phyloP scores from a whole-genome alignment of 1,139 yeast species.

The Candida buenavistaensis region DNA sequence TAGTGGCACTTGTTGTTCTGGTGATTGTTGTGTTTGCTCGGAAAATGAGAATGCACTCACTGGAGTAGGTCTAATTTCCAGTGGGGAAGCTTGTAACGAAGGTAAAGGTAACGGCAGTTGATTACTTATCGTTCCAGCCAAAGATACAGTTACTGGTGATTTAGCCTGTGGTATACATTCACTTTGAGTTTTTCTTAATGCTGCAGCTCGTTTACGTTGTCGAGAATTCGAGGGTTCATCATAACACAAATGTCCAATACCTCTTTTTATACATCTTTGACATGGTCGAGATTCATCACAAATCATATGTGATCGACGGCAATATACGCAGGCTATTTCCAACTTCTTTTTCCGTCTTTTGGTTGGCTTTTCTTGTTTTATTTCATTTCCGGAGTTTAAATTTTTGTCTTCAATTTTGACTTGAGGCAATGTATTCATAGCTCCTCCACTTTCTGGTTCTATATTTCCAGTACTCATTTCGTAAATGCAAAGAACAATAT shows the following conservation, averaged over 20 bases:
- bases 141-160: slow-evolving; percentile 8
- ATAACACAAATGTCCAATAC: slow-evolving; percentile 85
- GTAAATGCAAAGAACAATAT: too few relatives aligned
- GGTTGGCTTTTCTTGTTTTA: slow-evolving; percentile 5
- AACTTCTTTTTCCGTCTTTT: slow-evolving; percentile 49
- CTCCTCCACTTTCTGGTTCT: too few relatives aligned
- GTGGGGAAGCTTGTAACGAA: slow-evolving; percentile 12
- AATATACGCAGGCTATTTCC: slow-evolving; percentile 81
- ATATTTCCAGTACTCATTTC: too few relatives aligned
- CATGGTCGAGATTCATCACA: slow-evolving; percentile 90
- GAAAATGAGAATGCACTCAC: slow-evolving; percentile 1
- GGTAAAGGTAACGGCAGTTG: slow-evolving; percentile 10
- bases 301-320: slow-evolving; percentile 92
- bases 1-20: slow-evolving; percentile 4
- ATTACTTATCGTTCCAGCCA: slow-evolving; percentile 1
- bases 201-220: slow-evolving; percentile 42
- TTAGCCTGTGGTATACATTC: slow-evolving; percentile 9
- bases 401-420: neutral
- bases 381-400: neutral
- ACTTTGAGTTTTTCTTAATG: slow-evolving; percentile 19
- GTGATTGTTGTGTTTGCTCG: slow-evolving; percentile 7
- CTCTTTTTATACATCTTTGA: slow-evolving; percentile 80
- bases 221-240: slow-evolving; percentile 63
- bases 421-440: too few relatives aligned
- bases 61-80: slow-evolving; percentile 1